Base-by-base conservation (phyloP, 148 eudicot genomes). In the Spergularia bocconei region DNA sequence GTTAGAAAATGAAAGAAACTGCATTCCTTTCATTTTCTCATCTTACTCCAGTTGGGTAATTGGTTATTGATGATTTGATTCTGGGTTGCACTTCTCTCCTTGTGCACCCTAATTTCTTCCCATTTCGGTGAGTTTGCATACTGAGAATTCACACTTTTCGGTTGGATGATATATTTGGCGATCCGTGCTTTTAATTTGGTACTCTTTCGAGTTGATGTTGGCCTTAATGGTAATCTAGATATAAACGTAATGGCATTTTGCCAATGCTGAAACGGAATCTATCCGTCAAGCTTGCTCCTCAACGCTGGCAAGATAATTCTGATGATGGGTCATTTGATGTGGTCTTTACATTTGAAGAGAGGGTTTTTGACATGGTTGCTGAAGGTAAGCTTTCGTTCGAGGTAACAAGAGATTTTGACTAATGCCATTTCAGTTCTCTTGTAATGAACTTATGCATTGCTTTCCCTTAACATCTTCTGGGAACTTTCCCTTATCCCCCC, bases 291-390 rank as follows among this genome's bases (percentile, higher is more conserved):
- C 82, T 77, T 10, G 98, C 98, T 19, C 98, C 98, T 69, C 98
- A 95, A 72, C 90, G 98, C 12, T 95, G 98, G 97, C 97, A 92
- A 82, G 97, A 95, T 25, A 95, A 95, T 85, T 92, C 93, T 54
- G 84, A 79, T 20, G 98, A 95, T 85, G 98, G 98, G 39, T 33
- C 78, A 20, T 95, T 92, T 77, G 97, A 95, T 76, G 88, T 92
- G 67, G 93, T 95, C 2, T 66, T 95, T 65, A 85, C 98, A 19
- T 95, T 95, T 72, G 98, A 95, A 78, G 98, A 95, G 73, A 92
- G 85, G 79, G 98, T 95, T 62, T 95, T 95, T 73, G 97, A 95
- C 73, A 86, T 95, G 96, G 98, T 95, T 78, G 74, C 88, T 83
- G 97, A 95, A 92, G 98, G 97, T 94, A 84, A 56, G 87, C 36